phyloP scores from a whole-genome alignment of 2,329 filamentous ascomycete genomes.

The Dryadomyces quercus-mongolicae region DNA sequence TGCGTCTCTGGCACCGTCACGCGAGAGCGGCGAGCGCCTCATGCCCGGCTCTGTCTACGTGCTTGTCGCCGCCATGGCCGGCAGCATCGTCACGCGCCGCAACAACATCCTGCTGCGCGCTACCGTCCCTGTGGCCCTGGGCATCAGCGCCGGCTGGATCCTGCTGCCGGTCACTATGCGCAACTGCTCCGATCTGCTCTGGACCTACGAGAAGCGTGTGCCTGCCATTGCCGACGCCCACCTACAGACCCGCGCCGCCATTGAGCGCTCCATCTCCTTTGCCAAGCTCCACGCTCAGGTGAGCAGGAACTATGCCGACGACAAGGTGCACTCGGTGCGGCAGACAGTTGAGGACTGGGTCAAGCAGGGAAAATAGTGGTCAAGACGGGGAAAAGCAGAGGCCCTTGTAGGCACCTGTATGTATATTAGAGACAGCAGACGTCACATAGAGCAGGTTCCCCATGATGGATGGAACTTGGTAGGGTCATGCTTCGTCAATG shows the following conservation, averaged over 20 bases:
- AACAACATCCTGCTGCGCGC: conserved; percentile 73
- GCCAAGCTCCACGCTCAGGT: conserved; percentile 64
- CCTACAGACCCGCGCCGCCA: conserved; percentile 53
- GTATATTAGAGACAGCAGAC: conserved; percentile 1
- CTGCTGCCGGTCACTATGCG: conserved; percentile 81
- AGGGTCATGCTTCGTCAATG: neutral
- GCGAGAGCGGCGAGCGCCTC: conserved; percentile 75
- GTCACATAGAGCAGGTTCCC: neutral
- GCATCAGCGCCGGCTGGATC: conserved; percentile 70
- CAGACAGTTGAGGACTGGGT: conserved; percentile 81
- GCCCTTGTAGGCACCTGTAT: neutral
- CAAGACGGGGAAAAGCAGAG: neutral
- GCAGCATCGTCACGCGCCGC: conserved; percentile 81
- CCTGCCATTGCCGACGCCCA: conserved; percentile 77
- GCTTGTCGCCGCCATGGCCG: conserved; percentile 87
- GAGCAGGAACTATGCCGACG: conserved; percentile 61
- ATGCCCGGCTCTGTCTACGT: conserved; percentile 89
- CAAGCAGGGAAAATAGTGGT: conserved; percentile 65
- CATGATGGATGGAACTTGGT: too few species aligned
- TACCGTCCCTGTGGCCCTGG: conserved; percentile 64
- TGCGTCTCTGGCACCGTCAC: conserved; percentile 74
- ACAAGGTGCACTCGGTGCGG: conserved; percentile 64
- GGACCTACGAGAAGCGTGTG: conserved; percentile 86
- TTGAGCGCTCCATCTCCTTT: conserved; percentile 59
- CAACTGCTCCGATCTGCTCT: conserved; percentile 76